Conservation (phyloP, 805 yeast species). For the Priceomyces fermenticarens region DNA sequence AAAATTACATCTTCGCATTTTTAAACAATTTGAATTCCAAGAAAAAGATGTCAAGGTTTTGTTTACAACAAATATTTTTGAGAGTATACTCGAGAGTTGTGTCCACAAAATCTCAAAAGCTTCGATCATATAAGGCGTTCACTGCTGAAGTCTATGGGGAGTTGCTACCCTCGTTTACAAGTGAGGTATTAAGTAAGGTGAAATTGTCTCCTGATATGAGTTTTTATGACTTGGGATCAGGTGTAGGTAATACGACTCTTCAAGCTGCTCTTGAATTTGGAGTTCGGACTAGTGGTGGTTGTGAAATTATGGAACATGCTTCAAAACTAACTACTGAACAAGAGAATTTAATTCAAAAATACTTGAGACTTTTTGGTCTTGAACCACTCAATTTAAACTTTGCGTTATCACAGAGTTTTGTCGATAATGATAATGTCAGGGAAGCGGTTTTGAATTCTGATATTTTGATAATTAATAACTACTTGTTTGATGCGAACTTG, state of each 20-base stretch:
- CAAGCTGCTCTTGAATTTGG: constrained; percentile 90
- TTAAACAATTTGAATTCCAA: constrained; percentile 17
- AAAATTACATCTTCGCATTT: constrained; percentile 17
- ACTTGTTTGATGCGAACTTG: constrained; percentile 73
- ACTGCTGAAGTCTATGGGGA: constrained; percentile 92
- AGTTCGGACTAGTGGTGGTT: constrained; percentile 73
- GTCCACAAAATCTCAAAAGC: constrained; percentile 63
- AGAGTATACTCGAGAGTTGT: constrained; percentile 76
- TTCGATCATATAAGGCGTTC: constrained; percentile 76
- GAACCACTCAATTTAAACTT: constrained; percentile 53
- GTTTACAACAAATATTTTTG: constrained; percentile 66
- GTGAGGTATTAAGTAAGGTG: constrained; percentile 60
- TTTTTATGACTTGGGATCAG: constrained; percentile 91
- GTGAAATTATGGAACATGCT: constrained; percentile 86
- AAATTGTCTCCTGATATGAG: constrained; percentile 48
- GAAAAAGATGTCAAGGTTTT: constrained; percentile 26
- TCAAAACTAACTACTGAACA: constrained; percentile 66
- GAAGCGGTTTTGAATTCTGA: constrained; percentile 58
- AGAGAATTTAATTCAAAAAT: constrained; percentile 49
- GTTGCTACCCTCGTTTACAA: constrained; percentile 71
- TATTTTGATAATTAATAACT: constrained; percentile 78
- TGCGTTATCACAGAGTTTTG: constrained; percentile 69
- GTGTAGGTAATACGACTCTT: constrained; percentile 88
- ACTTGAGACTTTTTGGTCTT: constrained; percentile 65
- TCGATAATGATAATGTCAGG: constrained; percentile 56